Evolutionary conservation across 2,329 filamentous ascomycete genomes (phyloP), one percentile per base, ranked within the genome.

Genomic region (Lomentospora prolificans): DNA sequence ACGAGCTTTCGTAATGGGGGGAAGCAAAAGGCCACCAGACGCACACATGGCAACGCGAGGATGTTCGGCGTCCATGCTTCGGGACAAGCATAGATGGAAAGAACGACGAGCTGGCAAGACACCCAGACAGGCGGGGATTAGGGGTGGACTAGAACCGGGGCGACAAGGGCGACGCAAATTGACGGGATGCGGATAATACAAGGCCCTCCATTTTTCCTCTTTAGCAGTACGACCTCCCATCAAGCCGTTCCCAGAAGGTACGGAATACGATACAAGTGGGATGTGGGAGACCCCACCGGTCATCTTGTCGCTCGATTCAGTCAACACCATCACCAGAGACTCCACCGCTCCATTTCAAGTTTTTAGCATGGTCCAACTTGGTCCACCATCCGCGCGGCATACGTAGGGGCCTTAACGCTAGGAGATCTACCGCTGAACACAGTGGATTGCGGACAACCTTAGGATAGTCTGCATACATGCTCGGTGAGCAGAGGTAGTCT

Each of bases 161-260:
- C 36, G 58, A 44, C 57, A 50, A 44, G 52, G 57, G 48, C 55
- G 41, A 48, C 52, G 55, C 55, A 52, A 57, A 55, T 51, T 57
- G 60, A 57, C 58, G 58, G 55, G 33, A 55, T 58, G 59, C 57
- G 59, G 59, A 61, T 64, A 58, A 60, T 48, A 48, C 22, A 9
- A 10, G 22, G 3, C 17, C 22, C 24, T 9, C 22, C 22, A 48
- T 48, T 48, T 48, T 48, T 22, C 22, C 44, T 48, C 44, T 48
- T 25, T 27, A 46, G 17, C 44, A 48, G 44, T 10, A 2, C 5
- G 19, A 46, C 4, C 19, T 46, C 17, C 44, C 44, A 48, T 48
- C 44, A 48, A 48, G 44, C 44, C 44, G 44, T 48, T 19, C 22
- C 24, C 44, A 48, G 17, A 19, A 48, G 17, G 22, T 22, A 12